A percentile compares a stretch with the other conserved stretches of the same genome.
These are phyloP conservation scores for Ophiosphaerella herpotricha DNA, from an alignment of 2,329 filamentous ascomycete genomes.

Conservation along the genomic window DNA sequence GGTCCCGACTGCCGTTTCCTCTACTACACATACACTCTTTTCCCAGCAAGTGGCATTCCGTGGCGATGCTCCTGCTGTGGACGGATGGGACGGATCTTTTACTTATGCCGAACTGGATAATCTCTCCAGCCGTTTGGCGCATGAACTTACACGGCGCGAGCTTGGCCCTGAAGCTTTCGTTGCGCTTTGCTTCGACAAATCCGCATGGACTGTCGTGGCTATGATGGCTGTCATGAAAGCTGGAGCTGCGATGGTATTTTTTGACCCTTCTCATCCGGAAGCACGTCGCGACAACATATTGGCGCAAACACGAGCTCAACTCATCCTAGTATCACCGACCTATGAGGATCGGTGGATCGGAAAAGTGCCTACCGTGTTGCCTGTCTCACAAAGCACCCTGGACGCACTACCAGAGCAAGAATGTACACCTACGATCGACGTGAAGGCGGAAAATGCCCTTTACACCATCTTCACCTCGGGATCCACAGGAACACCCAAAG, in stretches of 20 bases:
- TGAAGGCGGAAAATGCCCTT: conserved; percentile 55
- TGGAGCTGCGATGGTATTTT: conserved; percentile 20
- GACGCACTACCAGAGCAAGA: too few relatives aligned
- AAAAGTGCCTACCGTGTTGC: not conserved
- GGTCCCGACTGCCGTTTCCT: too few relatives aligned
- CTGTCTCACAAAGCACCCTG: not conserved
- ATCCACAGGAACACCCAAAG: conserved; percentile 59
- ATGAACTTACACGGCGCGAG: too few relatives aligned
- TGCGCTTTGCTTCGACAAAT: conserved; percentile 27
- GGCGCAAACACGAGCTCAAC: not conserved
- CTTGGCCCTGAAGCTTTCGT: conserved; percentile 7
- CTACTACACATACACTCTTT: too few relatives aligned
- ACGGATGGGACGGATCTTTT: too few relatives aligned
- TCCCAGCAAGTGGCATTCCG: too few relatives aligned
- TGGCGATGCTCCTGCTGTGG: too few relatives aligned
- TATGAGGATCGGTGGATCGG: too few relatives aligned
- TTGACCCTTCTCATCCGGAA: conserved; percentile 18
- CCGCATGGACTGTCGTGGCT: conserved; percentile 13
- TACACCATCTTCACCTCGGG: conserved; percentile 69
- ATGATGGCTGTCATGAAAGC: conserved; percentile 29
- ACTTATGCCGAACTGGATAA: too few relatives aligned
- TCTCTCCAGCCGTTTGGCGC: too few relatives aligned
- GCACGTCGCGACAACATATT: not conserved
- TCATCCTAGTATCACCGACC: not conserved
- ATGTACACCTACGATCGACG: conserved; percentile 50